phyloP scores from a whole-genome alignment of 2,329 filamentous ascomycete species.

The Alternaria longipes region DNA sequence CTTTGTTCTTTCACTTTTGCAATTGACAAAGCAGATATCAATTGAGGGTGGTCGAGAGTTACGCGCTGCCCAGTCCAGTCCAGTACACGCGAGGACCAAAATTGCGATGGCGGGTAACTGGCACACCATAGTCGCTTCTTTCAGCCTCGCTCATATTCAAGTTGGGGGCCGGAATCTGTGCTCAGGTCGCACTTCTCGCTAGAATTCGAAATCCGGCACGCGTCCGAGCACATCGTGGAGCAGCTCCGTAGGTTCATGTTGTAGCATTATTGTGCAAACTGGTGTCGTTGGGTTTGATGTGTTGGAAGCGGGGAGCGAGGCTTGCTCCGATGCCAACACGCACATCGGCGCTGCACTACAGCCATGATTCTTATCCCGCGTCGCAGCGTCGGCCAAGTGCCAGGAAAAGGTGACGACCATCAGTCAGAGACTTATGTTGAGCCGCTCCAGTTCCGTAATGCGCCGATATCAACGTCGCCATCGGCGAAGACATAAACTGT shows the following conservation, averaged over 20 bases:
- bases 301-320: constrained; percentile 5
- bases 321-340: constrained; percentile 2
- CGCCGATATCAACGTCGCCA: constrained; percentile 7
- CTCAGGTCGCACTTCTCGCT: background rate
- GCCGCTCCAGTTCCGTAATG: constrained; percentile 4
- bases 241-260: background rate
- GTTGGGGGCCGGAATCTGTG: constrained; percentile 24
- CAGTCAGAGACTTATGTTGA: constrained; percentile 1
- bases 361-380: constrained; percentile 10
- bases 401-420: background rate
- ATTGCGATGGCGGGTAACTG: constrained; percentile 32
- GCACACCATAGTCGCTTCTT: constrained; percentile 19
- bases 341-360: constrained; percentile 5
- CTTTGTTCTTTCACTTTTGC: background rate
- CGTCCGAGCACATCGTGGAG: constrained; percentile 1
- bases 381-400: constrained; percentile 4
- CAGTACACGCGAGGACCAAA: constrained; percentile 16
- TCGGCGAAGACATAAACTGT: constrained; percentile 8
- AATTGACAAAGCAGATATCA: constrained; percentile 1
- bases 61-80: constrained; percentile 4
- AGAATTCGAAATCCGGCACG: background rate
- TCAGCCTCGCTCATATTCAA: constrained; percentile 18
- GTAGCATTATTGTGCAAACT: background rate
- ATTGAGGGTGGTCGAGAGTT: constrained; percentile 9
- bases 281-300: background rate